Base-by-base conservation (phyloP, 75 land plant genomes). In the Chamaecyparis obtusa region DNA sequence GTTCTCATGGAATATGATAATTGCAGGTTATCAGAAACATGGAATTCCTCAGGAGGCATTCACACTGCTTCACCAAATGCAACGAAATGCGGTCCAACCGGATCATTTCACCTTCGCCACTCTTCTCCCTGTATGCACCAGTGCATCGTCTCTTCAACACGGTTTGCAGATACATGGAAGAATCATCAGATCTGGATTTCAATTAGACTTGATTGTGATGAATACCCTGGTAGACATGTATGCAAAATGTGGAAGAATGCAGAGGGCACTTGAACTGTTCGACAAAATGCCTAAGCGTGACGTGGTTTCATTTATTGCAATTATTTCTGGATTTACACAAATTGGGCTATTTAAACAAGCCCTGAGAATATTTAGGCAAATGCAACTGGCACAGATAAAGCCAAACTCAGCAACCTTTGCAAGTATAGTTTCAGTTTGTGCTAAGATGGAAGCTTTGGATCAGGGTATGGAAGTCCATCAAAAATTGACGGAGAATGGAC, bases 261-360 rank as follows among this genome's bases (percentile, higher is more conserved):
- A 86, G 57, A 88, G 86, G 10, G 89, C 84, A 21, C 44, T 48
- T 19, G 67, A 39, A 37, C 10, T 78, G 81, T 78, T 78, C 24
- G 81, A 78, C n/a, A 85, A 85, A 43, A 41, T 69, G 33, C 79
- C 89, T 44, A 24, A 57, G 17, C 89, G 83, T 24, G 80, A 89
- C 44, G 86, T 89, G 15, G 78, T 88, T 36, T 88, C 90, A 11
- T 89, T 86, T 76, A 89, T 51, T 74, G 85, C 90, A 74, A 33
- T 89, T n/a, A 88, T 89, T 83, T 56, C 86, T 77, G 90, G 90
- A 67, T 89, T 84, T 75, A 86, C 79, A 37, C 85, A 87, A 72
- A 69, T 43, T 72, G 90, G 90, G 48, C 43, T 32, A 17, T 9
- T 19, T 54, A 86, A 87, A 17, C 54, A 89, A 24, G 91, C 90